Evolutionary conservation across 2,329 filamentous ascomycete genomes (phyloP).

Genomic region (Cercospora zeina): DNA sequence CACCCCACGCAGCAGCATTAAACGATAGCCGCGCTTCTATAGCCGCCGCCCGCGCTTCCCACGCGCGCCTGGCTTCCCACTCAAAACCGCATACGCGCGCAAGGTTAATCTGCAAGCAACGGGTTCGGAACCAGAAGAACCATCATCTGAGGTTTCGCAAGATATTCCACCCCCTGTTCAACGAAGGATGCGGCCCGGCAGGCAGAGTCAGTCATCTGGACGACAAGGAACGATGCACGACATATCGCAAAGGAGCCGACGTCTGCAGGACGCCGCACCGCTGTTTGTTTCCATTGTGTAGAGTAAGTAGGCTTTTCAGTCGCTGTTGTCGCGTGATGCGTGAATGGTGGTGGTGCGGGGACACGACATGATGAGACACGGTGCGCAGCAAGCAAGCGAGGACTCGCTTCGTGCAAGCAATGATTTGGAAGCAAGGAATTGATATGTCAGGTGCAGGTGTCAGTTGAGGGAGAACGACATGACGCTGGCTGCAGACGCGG

Average conservation of each 20-base stretch:
- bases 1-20: neutral
- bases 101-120: neutral
- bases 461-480: neutral
- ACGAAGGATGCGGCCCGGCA: neutral
- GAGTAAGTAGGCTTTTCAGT: neutral
- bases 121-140: neutral
- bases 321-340: neutral
- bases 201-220: neutral
- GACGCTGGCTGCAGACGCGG: neutral
- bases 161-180: neutral
- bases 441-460: neutral
- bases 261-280: constrained; percentile 1
- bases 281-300: neutral
- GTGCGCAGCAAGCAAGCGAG: neutral
- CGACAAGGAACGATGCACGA: neutral
- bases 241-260: neutral
- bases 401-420: neutral
- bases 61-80: neutral
- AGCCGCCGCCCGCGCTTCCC: neutral
- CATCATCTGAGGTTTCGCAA: neutral
- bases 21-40: neutral
- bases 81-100: neutral
- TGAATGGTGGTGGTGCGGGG: neutral
- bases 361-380: neutral
- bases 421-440: neutral